Evolutionary conservation across 2,329 filamentous ascomycete species (phyloP), one percentile per base, ranked within the genome.

Genomic region (Huntiella omanensis): DNA sequence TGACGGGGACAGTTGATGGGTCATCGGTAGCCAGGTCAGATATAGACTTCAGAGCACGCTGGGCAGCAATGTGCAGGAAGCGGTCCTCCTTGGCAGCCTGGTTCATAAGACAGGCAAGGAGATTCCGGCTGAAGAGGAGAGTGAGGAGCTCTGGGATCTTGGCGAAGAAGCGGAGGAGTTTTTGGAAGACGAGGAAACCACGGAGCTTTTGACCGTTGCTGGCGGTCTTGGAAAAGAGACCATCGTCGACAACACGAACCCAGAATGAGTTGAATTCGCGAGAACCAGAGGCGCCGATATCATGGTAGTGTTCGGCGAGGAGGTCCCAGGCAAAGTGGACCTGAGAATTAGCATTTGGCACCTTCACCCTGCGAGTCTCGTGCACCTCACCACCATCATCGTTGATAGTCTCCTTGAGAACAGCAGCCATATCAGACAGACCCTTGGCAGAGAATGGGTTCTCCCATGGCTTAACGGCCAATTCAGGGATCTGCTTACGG

Each of bases 121-220:
- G 65, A 55, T 94, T 93, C 51, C 78, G 76, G 55, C 83, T 86
- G 58, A 96, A 93, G 0, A 94, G 66, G 6, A 61, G 68, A 52
- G 60, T 68, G 45, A 64, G 72, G 54, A 69, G 71, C 48, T 53
- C 45, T 13, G 56, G 56, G 16, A 59, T 73, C 57, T 55, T 66
- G 32, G 67, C 64, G 6, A 71, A 60, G 3, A 65, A 64, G 39
- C 70, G 64, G 3, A 95, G 63, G 54, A 86, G 74, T 56, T 80
- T 83, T 54, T 80, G 77, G 55, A 95, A 84, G 2, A 96, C 72
- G 55, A 87, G 76, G 62, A 96, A 88, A 0, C 91, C 91, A 60
- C 85, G 86, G 56, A 84, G 85, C 61, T 95, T 96, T 47, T 92
- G 81, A 54, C 87, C 84, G 38, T 87, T 77, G 1, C 86, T 92